These are phyloP conservation scores for Exsudoporus floridanus DNA, from an alignment of 1,284 basidiomycete genomes.

Conservation along the genomic window DNA sequence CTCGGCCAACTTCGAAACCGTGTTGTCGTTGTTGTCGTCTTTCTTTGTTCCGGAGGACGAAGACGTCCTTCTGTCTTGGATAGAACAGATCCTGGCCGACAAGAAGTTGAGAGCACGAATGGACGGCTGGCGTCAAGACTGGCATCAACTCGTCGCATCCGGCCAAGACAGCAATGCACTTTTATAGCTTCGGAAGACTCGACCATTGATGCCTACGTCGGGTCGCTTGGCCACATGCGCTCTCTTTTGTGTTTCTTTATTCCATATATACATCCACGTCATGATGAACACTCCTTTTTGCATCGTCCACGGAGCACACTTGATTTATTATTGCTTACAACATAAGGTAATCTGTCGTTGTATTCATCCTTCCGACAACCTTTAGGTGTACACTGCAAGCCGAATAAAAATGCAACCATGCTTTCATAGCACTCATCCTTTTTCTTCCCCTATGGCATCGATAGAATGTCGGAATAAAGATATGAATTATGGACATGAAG, in stretches of 20 bases:
- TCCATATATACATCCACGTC: constrained; percentile 27
- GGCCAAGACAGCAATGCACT: constrained; percentile 67
- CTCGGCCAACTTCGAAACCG: constrained; percentile 86
- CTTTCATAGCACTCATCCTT: background rate
- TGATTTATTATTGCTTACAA: constrained; percentile 31
- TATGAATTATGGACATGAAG: background rate
- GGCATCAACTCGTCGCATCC: constrained; percentile 63
- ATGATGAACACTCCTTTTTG: constrained; percentile 16
- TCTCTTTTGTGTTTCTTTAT: constrained; percentile 25
- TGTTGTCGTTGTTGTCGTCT: constrained; percentile 84
- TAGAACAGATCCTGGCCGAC: constrained; percentile 69
- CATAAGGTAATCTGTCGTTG: constrained; percentile 29
- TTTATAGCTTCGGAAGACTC: constrained; percentile 43
- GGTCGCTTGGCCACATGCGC: constrained; percentile 6
- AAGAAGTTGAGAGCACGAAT: constrained; percentile 72
- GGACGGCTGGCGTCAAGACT: constrained; percentile 67
- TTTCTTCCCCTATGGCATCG: background rate
- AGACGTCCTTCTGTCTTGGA: constrained; percentile 77
- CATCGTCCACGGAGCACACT: constrained; percentile 23
- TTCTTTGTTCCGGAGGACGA: constrained; percentile 92
- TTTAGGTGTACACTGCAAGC: constrained; percentile 23
- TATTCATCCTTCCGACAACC: constrained; percentile 24
- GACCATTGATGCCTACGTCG: constrained; percentile 3
- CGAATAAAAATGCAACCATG: constrained; percentile 17
- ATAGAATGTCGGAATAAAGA: background rate